Evolutionary conservation across 495 filamentous ascomycete species (phyloP).

Genomic region (Recurvomyces mirabilis): DNA sequence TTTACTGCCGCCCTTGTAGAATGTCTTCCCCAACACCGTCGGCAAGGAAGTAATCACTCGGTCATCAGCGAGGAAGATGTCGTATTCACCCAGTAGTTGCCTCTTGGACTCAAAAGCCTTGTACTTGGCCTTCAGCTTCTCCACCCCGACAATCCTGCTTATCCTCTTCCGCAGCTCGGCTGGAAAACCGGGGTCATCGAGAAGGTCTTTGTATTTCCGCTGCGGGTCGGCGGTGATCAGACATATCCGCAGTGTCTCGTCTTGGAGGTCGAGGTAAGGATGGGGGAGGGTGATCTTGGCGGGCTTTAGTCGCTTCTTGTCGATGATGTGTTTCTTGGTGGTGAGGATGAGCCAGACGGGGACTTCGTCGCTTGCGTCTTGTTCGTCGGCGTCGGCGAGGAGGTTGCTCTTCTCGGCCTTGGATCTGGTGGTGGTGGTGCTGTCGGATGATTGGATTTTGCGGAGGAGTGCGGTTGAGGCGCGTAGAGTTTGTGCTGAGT

Average conservation of each 20-base stretch:
- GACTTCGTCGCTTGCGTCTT: constrained; percentile 43
- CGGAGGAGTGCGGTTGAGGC: constrained; percentile 71
- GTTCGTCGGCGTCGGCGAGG: constrained; percentile 48
- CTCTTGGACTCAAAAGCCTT: constrained; percentile 75
- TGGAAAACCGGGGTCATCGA: constrained; percentile 66
- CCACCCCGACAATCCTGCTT: constrained; percentile 66
- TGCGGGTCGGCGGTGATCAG: constrained; percentile 80
- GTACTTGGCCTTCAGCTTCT: constrained; percentile 76
- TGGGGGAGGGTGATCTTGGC: constrained; percentile 40
- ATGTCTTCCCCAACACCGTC: constrained; percentile 67
- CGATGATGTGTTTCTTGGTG: constrained; percentile 78
- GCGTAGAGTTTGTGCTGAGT: constrained; percentile 55
- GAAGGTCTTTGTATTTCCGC: constrained; percentile 76
- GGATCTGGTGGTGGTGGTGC: neutral
- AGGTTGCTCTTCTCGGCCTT: constrained; percentile 1
- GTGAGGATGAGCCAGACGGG: constrained; percentile 77
- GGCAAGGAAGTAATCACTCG: constrained; percentile 69
- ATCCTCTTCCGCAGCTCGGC: constrained; percentile 58
- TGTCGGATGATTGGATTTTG: constrained; percentile 61
- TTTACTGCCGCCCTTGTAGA: constrained; percentile 69
- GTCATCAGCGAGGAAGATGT: constrained; percentile 81
- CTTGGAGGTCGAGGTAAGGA: constrained; percentile 33
- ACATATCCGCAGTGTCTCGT: constrained; percentile 53
- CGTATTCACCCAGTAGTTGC: constrained; percentile 72
- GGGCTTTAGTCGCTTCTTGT: constrained; percentile 70